phyloP scores from a whole-genome alignment of 768 basidiomycete species.

The Lactarius sp. region DNA sequence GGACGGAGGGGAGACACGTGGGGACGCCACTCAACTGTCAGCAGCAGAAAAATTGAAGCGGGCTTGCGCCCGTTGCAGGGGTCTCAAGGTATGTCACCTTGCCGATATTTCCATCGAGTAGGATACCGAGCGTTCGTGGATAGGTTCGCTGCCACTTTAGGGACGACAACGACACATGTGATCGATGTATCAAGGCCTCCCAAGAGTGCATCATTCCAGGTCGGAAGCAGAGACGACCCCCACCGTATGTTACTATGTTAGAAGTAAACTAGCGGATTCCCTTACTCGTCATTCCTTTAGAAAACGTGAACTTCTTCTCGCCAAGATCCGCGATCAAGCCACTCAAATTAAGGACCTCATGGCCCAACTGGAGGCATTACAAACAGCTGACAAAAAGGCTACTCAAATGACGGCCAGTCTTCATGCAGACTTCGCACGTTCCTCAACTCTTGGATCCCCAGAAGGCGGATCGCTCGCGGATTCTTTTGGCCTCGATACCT shows the following conservation, averaged over 20 bases:
- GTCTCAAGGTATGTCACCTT: slow-evolving; percentile 20
- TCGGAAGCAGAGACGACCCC: slow-evolving; percentile 72
- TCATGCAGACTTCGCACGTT: slow-evolving; percentile 23
- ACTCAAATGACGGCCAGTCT: slow-evolving; percentile 20
- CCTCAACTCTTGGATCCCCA: slow-evolving; percentile 25
- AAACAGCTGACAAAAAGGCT: slow-evolving; percentile 20
- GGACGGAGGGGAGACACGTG: slow-evolving; percentile 7
- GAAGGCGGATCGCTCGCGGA: slow-evolving; percentile 12
- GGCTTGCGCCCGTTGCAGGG: slow-evolving; percentile 26
- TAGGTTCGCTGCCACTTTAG: slow-evolving; percentile 77
- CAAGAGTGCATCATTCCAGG: slow-evolving; percentile 79
- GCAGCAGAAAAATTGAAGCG: slow-evolving; percentile 22
- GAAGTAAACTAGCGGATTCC: not conserved
- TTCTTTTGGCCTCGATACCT: slow-evolving; percentile 7
- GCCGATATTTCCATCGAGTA: not conserved
- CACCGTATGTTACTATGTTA: slow-evolving; percentile 53
- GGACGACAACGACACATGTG: slow-evolving; percentile 68
- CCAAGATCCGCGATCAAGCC: slow-evolving; percentile 70
- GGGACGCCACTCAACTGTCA: not conserved
- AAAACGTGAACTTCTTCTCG: slow-evolving; percentile 76
- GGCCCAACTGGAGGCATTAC: slow-evolving; percentile 55
- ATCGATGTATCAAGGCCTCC: slow-evolving; percentile 63
- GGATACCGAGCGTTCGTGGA: not conserved
- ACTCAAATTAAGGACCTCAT: slow-evolving; percentile 67
- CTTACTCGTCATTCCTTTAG: slow-evolving; percentile 35